Percentiles rank a stretch among this genome's conserved stretches.
These are phyloP conservation scores for Xylogone sp. DNA, from an alignment of 2,329 filamentous ascomycete genomes.

Conservation along the genomic window DNA sequence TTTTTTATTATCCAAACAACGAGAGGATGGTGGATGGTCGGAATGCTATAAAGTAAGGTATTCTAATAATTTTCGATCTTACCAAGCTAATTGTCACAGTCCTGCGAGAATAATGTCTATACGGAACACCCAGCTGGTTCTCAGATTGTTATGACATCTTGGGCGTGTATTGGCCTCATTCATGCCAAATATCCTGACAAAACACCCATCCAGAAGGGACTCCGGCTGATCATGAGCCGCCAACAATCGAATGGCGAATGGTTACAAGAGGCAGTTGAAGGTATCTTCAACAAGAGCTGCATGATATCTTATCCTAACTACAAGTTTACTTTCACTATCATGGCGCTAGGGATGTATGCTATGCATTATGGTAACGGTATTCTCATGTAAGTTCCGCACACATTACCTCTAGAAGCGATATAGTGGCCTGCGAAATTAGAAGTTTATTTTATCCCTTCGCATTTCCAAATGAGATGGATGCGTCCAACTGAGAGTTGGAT, in stretches of 20 bases:
- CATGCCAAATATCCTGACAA: slow-evolving; percentile 77
- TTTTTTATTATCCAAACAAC: slow-evolving; percentile 81
- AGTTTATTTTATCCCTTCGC: too few relatives aligned
- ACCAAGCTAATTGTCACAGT: slow-evolving; percentile 37
- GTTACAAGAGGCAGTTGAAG: slow-evolving; percentile 93
- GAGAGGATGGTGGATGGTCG: slow-evolving; percentile 90
- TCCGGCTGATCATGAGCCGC: slow-evolving; percentile 77
- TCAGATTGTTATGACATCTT: slow-evolving; percentile 92
- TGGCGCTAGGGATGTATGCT: slow-evolving; percentile 78
- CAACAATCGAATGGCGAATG: slow-evolving; percentile 91
- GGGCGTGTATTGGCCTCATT: slow-evolving; percentile 79
- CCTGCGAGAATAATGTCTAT: slow-evolving; percentile 74
- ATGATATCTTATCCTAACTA: slow-evolving; percentile 99
- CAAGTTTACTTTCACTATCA: slow-evolving; percentile 94
- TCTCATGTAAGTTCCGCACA: too few relatives aligned
- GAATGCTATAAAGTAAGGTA: slow-evolving; percentile 73
- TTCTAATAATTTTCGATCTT: slow-evolving; percentile 3
- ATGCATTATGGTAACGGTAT: slow-evolving; percentile 23
- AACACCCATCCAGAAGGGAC: slow-evolving; percentile 66
- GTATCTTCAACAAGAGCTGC: slow-evolving; percentile 98
- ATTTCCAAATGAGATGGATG: too few relatives aligned
- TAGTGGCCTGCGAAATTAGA: too few relatives aligned
- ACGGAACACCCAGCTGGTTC: slow-evolving; percentile 70
- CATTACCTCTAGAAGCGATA: too few relatives aligned
- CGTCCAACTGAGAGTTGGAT: too few relatives aligned